Conservation (phyloP, 1,284 basidiomycete species). For the Pisolithus thermaeus region DNA sequence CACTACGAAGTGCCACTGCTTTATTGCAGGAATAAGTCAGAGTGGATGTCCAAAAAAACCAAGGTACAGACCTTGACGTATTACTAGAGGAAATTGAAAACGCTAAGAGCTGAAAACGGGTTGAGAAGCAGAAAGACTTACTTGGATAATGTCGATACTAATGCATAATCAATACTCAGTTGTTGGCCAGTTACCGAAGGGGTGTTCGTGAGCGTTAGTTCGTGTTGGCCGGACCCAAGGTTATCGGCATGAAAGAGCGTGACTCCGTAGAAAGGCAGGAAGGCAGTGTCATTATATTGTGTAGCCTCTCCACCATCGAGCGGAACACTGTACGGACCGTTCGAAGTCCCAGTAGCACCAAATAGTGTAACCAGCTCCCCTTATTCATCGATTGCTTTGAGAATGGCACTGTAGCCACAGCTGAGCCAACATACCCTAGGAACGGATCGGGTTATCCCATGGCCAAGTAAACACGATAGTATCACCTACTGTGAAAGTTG, state of each 20-base stretch:
- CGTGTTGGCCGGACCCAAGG: slow-evolving; percentile 8
- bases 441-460: too few relatives aligned
- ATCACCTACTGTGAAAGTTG: too few relatives aligned
- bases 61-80: background rate
- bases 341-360: slow-evolving; percentile 6
- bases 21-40: background rate
- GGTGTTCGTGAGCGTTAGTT: slow-evolving; percentile 6
- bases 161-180: background rate
- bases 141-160: background rate
- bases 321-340: slow-evolving; percentile 5
- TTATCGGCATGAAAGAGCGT: slow-evolving; percentile 10
- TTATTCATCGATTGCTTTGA: background rate
- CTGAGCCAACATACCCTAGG: too few relatives aligned
- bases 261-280: slow-evolving; percentile 1
- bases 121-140: background rate
- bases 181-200: background rate
- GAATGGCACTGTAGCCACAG: too few relatives aligned
- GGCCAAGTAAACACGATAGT: too few relatives aligned
- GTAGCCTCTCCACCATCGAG: background rate
- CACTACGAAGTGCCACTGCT: background rate
- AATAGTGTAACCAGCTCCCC: slow-evolving; percentile 6
- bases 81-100: background rate
- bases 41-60: too few relatives aligned
- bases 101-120: background rate
- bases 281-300: background rate